Evolutionary conservation across 129 eudicot genomes (phyloP), one percentile per base, ranked within the genome.

Genomic region (Chrysanthemum lavandulifolium): DNA sequence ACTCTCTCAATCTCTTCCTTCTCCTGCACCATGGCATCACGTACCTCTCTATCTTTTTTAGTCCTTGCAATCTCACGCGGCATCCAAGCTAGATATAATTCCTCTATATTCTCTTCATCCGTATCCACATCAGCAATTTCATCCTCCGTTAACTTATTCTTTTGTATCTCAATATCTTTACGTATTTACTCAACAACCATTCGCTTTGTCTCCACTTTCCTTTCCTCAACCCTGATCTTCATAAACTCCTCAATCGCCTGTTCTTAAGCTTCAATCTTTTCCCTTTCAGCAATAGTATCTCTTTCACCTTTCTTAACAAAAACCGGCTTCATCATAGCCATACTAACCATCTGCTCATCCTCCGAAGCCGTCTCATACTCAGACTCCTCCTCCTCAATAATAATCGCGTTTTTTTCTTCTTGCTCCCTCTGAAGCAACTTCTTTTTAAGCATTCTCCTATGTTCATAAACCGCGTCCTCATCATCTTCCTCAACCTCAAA

Each of bases 281-380:
- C 97, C 49, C 98, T 90, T 66, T 94, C 98, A 6, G 89, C 98
- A 61, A 94, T 86, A 7, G 98, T 94, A n/a, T 94, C 97, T 16
- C 98, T 73, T 79, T 94, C 97, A 1, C 90, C 83, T 71, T 87
- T 94, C 0, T 97, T 97, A 16, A 94, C 97, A 61, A 94, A 94
- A 0, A 90, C 97, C 0, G 98, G 98, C 83, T 94, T 94, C 80
- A 86, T 86, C 96, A 90, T 85, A 12, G 87, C 88, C 43, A 88
- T 72, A 14, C 43, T 33, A 33, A 89, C 90, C 49, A 66, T 66
- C 36, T 77, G 76, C 21, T 94, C 98, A 48, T 90, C 98, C 36
- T 94, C 97, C 0, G 96, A 87, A 59, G 90, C 97, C 6, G 98
- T 94, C 85, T 94, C 98, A 29, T 90, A 89, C 75, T 94, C 98